Base-by-base conservation (phyloP, 2,329 filamentous ascomycete species). In the Chaetomium sp. region DNA sequence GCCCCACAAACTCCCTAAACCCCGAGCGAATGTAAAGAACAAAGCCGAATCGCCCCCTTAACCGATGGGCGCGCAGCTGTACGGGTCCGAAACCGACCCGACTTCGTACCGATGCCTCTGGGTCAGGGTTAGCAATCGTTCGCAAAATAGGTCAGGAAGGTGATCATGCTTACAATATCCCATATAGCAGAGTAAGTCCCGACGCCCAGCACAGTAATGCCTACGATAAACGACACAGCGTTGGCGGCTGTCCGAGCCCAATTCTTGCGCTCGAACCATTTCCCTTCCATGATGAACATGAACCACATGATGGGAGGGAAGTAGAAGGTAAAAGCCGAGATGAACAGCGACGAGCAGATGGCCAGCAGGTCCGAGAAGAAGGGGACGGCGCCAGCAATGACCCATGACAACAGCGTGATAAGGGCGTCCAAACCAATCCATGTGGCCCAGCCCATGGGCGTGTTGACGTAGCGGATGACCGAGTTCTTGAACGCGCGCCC, bases 371-470 rank as follows among this genome's bases (percentile, higher is more conserved):
- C 81, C 67, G 85, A 85, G 78, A 93, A 93, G 74, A 88, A 87
- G 2, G 90, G 90, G 53, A 93, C 89, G 0, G 87, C 85, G 72
- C 90, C 86, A 16, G 90, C 89, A 68, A 93, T 87, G 69, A 92
- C 74, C 83, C 87, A 93, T 4, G 87, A 87, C 13, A 90, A 60
- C 12, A 89, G 59, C 78, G 89, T 92, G 51, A 89, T 74, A 56
- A 74, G 69, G 0, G 81, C 75, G 31, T 87, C 83, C 12, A 92
- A 84, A 3, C 65, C 77, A 16, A 87, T 72, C 90, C 90, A 76
- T 3, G 76, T 78, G 27, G 74, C 70, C 81, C 81, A 83, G 1
- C 81, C 81, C 75, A 74, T 79, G 55, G 74, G 73, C 6, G 81
- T 82, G 75, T 82, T 83, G 75, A 83, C 77, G 72, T 75, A 82